These are phyloP conservation scores for Arthroderma sp. DNA, from an alignment of 2,329 filamentous ascomycete genomes.

Conservation along the genomic window DNA sequence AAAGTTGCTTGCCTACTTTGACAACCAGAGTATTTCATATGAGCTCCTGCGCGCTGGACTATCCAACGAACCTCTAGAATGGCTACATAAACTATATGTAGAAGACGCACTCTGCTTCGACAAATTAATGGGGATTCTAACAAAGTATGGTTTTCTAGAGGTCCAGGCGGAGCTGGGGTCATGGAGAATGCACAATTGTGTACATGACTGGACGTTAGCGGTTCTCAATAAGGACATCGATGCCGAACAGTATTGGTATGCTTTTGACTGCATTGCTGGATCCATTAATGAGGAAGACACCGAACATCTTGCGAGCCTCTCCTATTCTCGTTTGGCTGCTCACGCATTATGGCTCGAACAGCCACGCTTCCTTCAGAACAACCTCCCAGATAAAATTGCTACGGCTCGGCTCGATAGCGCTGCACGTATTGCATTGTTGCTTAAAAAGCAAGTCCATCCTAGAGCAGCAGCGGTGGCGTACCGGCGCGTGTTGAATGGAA, in stretches of 20 bases:
- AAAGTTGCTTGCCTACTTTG: slow-evolving; percentile 34
- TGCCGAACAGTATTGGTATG: neutral
- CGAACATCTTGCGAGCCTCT: neutral
- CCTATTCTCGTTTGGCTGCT: neutral
- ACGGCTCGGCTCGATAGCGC: neutral
- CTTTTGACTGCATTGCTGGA: slow-evolving; percentile 1
- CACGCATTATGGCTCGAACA: neutral
- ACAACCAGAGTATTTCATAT: slow-evolving; percentile 37
- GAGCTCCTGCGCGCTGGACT: slow-evolving; percentile 25
- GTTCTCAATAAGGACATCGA: neutral
- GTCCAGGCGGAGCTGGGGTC: neutral
- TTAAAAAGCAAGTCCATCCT: too few relatives aligned
- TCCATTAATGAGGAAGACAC: neutral
- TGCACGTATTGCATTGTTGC: too few relatives aligned
- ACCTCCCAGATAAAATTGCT: neutral
- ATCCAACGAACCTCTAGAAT: neutral
- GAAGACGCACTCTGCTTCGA: neutral
- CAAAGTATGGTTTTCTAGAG: neutral
- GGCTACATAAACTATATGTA: neutral
- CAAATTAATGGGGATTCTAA: neutral
- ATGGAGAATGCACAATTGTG: neutral
- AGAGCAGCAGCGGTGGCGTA: neutral
- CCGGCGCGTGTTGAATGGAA: neutral
- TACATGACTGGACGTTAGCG: slow-evolving; percentile 3
- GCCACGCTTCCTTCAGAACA: neutral